Evolutionary conservation across 1,284 basidiomycete species (phyloP).

Genomic region (Pseudozyma sp.): DNA sequence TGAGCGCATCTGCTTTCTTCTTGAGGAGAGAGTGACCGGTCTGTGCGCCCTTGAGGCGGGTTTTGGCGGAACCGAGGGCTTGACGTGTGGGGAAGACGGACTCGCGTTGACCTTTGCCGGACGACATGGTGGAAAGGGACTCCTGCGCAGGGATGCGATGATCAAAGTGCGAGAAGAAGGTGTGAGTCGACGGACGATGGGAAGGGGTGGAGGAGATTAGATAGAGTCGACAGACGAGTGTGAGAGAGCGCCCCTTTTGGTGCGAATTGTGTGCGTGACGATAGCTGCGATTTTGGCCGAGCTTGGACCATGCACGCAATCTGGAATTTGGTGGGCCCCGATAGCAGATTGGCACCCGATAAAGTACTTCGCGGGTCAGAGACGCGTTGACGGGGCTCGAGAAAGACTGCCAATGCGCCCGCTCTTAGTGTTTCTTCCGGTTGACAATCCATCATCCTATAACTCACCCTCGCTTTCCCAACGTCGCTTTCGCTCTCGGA

Average conservation of each 20-base stretch:
- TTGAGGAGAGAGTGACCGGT: conserved; percentile 96
- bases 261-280: too few species aligned
- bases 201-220: too few species aligned
- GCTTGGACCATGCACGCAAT: conserved; percentile 29
- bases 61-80: conserved; percentile 87
- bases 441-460: too few species aligned
- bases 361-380: neutral
- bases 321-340: neutral
- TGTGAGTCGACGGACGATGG: too few species aligned
- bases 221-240: too few species aligned
- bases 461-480: too few species aligned
- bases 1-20: conserved; percentile 96
- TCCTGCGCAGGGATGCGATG: neutral
- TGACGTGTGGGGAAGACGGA: conserved; percentile 81
- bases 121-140: conserved; percentile 75
- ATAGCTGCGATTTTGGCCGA: neutral
- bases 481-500: too few species aligned
- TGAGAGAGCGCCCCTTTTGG: too few species aligned
- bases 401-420: too few species aligned
- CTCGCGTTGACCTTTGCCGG: conserved; percentile 84
- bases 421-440: too few species aligned
- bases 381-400: too few species aligned
- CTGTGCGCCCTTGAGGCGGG: conserved; percentile 93
- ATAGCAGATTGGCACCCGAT: neutral
- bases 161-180: neutral